A percentile compares a stretch with the other conserved stretches of the same genome.
These are phyloP conservation scores for Fusarium devonianum DNA, from an alignment of 2,329 filamentous ascomycete species.

Conservation along the genomic window DNA sequence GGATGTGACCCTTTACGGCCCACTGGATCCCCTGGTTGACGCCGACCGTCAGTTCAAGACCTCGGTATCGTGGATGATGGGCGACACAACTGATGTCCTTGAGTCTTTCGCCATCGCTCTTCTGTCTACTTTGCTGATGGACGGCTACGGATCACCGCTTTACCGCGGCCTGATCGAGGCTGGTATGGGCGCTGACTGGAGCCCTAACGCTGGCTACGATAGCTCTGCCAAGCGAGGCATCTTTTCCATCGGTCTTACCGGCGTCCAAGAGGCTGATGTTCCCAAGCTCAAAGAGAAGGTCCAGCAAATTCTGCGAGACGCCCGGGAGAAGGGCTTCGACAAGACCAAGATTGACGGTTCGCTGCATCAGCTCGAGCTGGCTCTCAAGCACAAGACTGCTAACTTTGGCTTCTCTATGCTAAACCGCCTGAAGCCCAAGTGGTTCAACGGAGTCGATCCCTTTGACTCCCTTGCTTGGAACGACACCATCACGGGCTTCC, in stretches of 20 bases:
- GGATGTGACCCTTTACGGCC: conserved; percentile 76
- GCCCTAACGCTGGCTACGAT: conserved; percentile 93
- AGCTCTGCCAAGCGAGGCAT: conserved; percentile 77
- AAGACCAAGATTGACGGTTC: conserved; percentile 91
- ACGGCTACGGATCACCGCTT: conserved; percentile 93
- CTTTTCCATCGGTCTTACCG: conserved; percentile 89
- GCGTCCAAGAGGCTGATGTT: conserved; percentile 83
- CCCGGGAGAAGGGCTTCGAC: conserved; percentile 81
- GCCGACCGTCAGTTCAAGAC: conserved; percentile 91
- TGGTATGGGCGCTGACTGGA: conserved; percentile 91
- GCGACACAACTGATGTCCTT: conserved; percentile 80
- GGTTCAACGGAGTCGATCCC: conserved; percentile 95
- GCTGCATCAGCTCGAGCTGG: conserved; percentile 91
- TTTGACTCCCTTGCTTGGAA: conserved; percentile 94
- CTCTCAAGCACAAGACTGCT: conserved; percentile 93
- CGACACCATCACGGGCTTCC: conserved; percentile 83
- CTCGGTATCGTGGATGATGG: conserved; percentile 90
- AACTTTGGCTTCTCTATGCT: conserved; percentile 92
- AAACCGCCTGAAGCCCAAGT: conserved; percentile 85
- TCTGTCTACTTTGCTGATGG: conserved; percentile 83
- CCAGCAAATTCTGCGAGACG: conserved; percentile 73
- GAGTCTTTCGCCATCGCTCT: conserved; percentile 89
- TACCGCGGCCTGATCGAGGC: conserved; percentile 89
- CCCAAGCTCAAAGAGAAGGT: conserved; percentile 78
- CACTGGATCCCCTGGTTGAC: conserved; percentile 85